Evolutionary conservation across 2,329 filamentous ascomycete genomes (phyloP).

Genomic region (Onygena corvina): DNA sequence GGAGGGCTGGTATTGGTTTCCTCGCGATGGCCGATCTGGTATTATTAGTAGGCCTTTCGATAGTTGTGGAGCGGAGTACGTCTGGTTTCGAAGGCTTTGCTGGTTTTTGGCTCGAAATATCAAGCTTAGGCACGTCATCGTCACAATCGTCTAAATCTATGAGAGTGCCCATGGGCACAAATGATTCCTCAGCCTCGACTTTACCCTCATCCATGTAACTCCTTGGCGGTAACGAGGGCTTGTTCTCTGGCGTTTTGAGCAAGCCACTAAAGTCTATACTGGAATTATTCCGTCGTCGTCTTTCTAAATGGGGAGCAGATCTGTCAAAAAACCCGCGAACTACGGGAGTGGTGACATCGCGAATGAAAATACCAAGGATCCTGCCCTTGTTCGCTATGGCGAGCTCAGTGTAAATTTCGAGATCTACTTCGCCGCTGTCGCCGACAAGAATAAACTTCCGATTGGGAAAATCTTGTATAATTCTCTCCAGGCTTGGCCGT

Average conservation of each 20-base stretch:
- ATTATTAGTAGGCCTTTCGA: slow-evolving; percentile 9
- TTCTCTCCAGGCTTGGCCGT: slow-evolving; percentile 71
- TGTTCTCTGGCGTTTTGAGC: slow-evolving; percentile 22
- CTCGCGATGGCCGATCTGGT: slow-evolving; percentile 9
- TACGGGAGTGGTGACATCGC: slow-evolving; percentile 79
- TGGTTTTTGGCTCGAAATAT: slow-evolving; percentile 14
- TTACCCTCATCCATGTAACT: slow-evolving; percentile 19
- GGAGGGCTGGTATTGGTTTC: slow-evolving; percentile 16
- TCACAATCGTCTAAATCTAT: slow-evolving; percentile 28
- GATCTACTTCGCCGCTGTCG: slow-evolving; percentile 89
- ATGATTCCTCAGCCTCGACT: slow-evolving; percentile 16
- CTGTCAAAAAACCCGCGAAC: slow-evolving; percentile 67
- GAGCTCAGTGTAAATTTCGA: slow-evolving; percentile 96
- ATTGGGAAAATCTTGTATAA: slow-evolving; percentile 79
- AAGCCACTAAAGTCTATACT: slow-evolving; percentile 20
- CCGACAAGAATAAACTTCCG: slow-evolving; percentile 84
- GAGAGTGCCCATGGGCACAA: slow-evolving; percentile 23
- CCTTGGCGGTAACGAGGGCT: slow-evolving; percentile 32
- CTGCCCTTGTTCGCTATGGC: slow-evolving; percentile 70
- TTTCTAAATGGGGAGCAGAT: slow-evolving; percentile 32
- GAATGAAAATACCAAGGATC: slow-evolving; percentile 79
- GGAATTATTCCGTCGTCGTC: slow-evolving; percentile 19
- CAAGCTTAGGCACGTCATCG: slow-evolving; percentile 16
- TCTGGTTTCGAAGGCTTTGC: slow-evolving; percentile 36
- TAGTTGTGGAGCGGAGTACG: slow-evolving; percentile 16